These are phyloP conservation scores for Jamesozyma rosinii DNA, from an alignment of 805 yeast genomes.

Conservation along the genomic window DNA sequence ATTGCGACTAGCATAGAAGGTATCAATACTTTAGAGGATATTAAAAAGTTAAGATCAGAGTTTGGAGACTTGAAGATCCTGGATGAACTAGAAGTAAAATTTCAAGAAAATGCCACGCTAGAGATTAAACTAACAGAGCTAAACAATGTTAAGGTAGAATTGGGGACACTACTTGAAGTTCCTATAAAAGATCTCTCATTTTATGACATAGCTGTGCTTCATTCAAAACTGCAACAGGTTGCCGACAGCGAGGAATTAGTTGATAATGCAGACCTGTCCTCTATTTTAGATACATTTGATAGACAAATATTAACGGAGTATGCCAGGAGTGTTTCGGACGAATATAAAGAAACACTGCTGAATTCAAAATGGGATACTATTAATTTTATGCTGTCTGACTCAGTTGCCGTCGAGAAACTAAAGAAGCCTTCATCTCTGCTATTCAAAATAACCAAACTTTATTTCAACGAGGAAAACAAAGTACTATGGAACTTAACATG, in stretches of 20 bases:
- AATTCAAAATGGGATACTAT: constrained; percentile 28
- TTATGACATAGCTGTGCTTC: constrained; percentile 6
- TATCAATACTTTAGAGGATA: constrained; percentile 9
- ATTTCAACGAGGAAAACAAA: constrained; percentile 3
- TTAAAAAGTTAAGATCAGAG: constrained; percentile 12
- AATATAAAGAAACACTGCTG: constrained; percentile 13
- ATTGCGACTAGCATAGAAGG: constrained; percentile 19
- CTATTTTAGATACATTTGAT: constrained; percentile 9
- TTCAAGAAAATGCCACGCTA: constrained; percentile 6
- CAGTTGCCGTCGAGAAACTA: constrained; percentile 9
- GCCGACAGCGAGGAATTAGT: neutral
- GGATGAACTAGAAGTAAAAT: constrained; percentile 9
- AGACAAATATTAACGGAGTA: constrained; percentile 5
- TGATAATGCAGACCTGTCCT: neutral
- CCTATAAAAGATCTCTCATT: constrained; percentile 2
- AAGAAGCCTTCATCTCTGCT: constrained; percentile 15
- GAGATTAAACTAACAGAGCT: constrained; percentile 5
- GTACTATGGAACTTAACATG: constrained; percentile 40
- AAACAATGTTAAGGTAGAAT: neutral
- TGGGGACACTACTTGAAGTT: constrained; percentile 1
- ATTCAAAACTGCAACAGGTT: constrained; percentile 3
- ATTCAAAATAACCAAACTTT: constrained; percentile 15
- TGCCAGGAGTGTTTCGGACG: constrained; percentile 8
- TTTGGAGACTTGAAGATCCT: constrained; percentile 21
- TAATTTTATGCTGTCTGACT: constrained; percentile 11